Base-by-base conservation (phyloP, 306 rosid genomes). In the Vigna angularis region DNA sequence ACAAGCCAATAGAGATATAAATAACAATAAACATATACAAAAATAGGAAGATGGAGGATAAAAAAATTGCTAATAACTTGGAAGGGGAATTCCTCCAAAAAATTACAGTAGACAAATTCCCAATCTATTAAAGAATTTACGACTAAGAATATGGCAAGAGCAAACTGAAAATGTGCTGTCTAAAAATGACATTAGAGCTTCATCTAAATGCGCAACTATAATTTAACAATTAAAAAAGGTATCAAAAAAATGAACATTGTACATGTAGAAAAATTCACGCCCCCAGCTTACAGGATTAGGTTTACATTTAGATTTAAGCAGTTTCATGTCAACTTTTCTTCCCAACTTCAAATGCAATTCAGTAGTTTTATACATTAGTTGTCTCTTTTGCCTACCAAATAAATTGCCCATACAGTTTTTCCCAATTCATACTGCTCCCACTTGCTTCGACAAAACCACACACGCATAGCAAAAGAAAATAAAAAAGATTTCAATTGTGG, bases 331-430 rank as follows among this genome's bases (percentile, higher is more conserved):
- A 26, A 56, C 18, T n/a, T 61, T 18, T 51, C 66, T 28, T n/a
- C 75, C 59, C 50, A 73, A 66, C 17, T 47, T 30, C 55, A 65
- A 9, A 47, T 49, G 77, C 62, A 80, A 73, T 20, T 47, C 22
- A 62, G 52, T 64, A 20, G 9, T 79, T 79, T 61, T 47, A 53
- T 30, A 47, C 12, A 49, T 45, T 68, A 34, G 76, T 32, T 16
- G 9, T 20, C 24, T 40, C 44, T 47, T 47, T 52, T 71, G 57
- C 51, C 26, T 79, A 42, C 72, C 52, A 6, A 48, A 62, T 11
- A 61, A n/a, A 49, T 26, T 38, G 36, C 7, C 61, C 59, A 64
- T 63, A 66, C 15, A 30, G 52, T 59, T 50, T 38, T 51, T n/a
- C 64, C 50, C 57, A 63, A 26, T 20, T 55, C 42, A 59, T 16